Evolutionary conservation across 495 filamentous ascomycete species (phyloP).

Genomic region (Aspergillus saccharolyticus): DNA sequence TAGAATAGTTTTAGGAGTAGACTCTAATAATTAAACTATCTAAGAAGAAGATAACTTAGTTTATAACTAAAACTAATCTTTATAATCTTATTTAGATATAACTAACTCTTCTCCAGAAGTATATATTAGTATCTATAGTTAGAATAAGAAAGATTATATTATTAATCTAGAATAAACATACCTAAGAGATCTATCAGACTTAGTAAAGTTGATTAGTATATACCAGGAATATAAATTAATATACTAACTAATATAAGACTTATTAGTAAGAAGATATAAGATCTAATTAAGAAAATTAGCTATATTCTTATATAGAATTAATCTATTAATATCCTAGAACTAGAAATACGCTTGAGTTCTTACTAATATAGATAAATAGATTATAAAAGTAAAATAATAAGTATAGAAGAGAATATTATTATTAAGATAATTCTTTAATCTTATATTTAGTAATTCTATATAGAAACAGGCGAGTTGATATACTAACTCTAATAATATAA

Average conservation of each 20-base stretch:
- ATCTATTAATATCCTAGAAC: neutral
- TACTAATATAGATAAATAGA: neutral
- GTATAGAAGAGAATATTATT: neutral
- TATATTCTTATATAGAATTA: neutral
- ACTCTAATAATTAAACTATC: no score
- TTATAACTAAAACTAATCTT: neutral
- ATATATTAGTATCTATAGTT: neutral
- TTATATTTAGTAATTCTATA: neutral
- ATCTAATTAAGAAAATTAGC: neutral
- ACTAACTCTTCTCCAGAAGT: no score
- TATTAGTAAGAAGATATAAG: neutral
- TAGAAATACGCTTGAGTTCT: neutral
- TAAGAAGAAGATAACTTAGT: no score
- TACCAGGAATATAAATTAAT: neutral
- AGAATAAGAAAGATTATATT: no score
- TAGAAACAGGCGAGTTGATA: neutral
- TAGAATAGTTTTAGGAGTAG: no score
- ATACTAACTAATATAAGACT: neutral
- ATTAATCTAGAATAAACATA: no score
- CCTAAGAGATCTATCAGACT: no score
- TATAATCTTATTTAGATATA: neutral
- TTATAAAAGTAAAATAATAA: neutral
- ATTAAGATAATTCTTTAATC: neutral
- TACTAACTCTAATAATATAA: neutral
- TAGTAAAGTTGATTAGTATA: no score